A percentile compares a stretch with the other conserved stretches of the same genome.
Conservation (phyloP, 2,329 filamentous ascomycete genomes). For the Penicillium sumatraense region DNA sequence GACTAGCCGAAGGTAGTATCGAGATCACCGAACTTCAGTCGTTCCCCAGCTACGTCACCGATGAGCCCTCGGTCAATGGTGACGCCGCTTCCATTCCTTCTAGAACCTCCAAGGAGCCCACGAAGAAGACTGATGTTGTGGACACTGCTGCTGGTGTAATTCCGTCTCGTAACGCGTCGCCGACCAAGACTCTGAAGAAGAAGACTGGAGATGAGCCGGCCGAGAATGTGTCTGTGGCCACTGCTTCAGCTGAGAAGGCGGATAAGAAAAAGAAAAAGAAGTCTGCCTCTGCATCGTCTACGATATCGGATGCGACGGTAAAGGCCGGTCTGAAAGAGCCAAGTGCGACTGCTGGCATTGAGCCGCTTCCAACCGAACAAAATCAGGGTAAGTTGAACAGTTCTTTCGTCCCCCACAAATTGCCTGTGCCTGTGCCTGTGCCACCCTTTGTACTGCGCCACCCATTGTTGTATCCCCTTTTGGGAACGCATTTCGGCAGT, state of each 20-base stretch:
- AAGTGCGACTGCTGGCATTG: conserved; percentile 18
- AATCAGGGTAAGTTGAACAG: conserved; percentile 7
- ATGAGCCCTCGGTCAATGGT: conserved; percentile 52
- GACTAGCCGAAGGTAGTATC: conserved; percentile 73
- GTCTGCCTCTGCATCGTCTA: conserved; percentile 30
- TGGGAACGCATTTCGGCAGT: too few relatives aligned
- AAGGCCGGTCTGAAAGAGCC: conserved; percentile 53
- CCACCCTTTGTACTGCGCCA: too few relatives aligned
- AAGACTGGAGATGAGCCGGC: conserved; percentile 43
- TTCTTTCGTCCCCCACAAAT: too few relatives aligned
- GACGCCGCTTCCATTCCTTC: conserved; percentile 41
- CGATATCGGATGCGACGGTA: conserved; percentile 44
- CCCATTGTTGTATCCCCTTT: too few relatives aligned
- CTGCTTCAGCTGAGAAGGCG: conserved; percentile 56
- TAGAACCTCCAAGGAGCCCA: conserved; percentile 46
- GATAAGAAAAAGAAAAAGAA: conserved; percentile 76
- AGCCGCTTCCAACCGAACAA: conserved; percentile 15
- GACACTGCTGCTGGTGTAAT: conserved; percentile 30
- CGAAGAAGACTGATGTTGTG: conserved; percentile 35
- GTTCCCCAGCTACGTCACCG: conserved; percentile 46
- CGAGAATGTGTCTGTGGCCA: conserved; percentile 21
- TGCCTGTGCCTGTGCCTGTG: too few relatives aligned
- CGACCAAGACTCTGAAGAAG: conserved; percentile 48
- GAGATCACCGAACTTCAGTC: conserved; percentile 70
- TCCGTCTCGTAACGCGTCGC: conserved; percentile 38